These are phyloP conservation scores for Pichia kluyveri DNA, from an alignment of 805 yeast genomes.

Conservation along the genomic window DNA sequence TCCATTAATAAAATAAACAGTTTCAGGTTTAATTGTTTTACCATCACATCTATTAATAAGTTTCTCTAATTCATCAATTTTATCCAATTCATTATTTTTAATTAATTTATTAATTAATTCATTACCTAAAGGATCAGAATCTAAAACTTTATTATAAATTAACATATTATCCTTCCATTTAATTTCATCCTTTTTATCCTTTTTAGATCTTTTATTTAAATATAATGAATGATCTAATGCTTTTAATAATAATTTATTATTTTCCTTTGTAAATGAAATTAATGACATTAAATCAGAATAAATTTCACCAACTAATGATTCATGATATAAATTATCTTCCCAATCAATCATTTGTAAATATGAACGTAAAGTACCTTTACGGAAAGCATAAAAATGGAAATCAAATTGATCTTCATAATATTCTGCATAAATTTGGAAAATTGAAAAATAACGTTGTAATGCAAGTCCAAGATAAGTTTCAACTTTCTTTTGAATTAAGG, in stretches of 20 bases:
- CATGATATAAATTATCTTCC: constrained; percentile 67
- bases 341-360: constrained; percentile 70
- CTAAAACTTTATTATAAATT: constrained; percentile 33
- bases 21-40: constrained; percentile 4
- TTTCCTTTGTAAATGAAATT: constrained; percentile 35
- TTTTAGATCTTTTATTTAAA: constrained; percentile 32
- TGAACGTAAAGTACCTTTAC: constrained; percentile 84
- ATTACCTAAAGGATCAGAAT: constrained; percentile 54
- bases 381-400: constrained; percentile 86
- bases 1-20: constrained; percentile 8
- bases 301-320: constrained; percentile 67
- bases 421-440: constrained; percentile 58
- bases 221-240: constrained; percentile 8
- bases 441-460: constrained; percentile 64
- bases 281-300: constrained; percentile 53
- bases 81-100: constrained; percentile 21
- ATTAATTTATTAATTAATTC: constrained; percentile 23
- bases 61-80: constrained; percentile 26
- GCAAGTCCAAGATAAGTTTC: constrained; percentile 52
- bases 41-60: constrained; percentile 13
- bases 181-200: constrained; percentile 47
- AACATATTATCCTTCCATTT: constrained; percentile 49
- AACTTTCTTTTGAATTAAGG: constrained; percentile 29
- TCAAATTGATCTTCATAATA: constrained; percentile 83
- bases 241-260: constrained; percentile 14